A percentile compares a stretch with the other conserved stretches of the same genome.
Conservation (phyloP, 2,329 filamentous ascomycete species). For the Sordariomycetes sp. region DNA sequence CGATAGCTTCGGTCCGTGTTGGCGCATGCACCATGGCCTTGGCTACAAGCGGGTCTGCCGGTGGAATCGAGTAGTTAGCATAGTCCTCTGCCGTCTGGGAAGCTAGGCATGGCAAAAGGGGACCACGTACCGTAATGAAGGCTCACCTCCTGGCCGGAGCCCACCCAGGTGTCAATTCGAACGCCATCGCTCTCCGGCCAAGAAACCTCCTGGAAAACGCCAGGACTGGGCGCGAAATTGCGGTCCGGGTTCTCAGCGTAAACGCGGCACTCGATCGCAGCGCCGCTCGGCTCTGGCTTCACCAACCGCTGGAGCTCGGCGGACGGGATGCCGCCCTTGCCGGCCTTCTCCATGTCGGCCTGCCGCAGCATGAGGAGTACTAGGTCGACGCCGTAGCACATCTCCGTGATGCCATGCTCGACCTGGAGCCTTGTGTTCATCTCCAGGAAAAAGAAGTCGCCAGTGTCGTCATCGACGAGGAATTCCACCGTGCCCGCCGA, state of each 20-base stretch:
- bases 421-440: constrained; percentile 32
- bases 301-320: background rate
- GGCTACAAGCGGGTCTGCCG: constrained; percentile 38
- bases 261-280: constrained; percentile 25
- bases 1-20: constrained; percentile 17
- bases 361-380: constrained; percentile 11
- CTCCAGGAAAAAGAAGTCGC: constrained; percentile 30
- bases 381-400: constrained; percentile 24
- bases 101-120: background rate
- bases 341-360: background rate
- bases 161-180: constrained; percentile 55
- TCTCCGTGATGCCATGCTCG: constrained; percentile 32
- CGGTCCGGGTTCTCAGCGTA: constrained; percentile 43
- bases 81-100: background rate
- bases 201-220: constrained; percentile 42
- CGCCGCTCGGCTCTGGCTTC: background rate
- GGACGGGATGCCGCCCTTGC: background rate
- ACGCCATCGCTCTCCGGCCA: constrained; percentile 37
- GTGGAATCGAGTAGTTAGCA: background rate
- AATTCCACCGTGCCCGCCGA: constrained; percentile 30
- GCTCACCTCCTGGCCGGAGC: constrained; percentile 43
- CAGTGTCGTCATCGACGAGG: constrained; percentile 18
- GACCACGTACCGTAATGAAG: constrained; percentile 30
- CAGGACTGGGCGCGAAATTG: constrained; percentile 48
- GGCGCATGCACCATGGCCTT: constrained; percentile 46